phyloP scores from a whole-genome alignment of 306 rosid species.

The Lablab purpureus region DNA sequence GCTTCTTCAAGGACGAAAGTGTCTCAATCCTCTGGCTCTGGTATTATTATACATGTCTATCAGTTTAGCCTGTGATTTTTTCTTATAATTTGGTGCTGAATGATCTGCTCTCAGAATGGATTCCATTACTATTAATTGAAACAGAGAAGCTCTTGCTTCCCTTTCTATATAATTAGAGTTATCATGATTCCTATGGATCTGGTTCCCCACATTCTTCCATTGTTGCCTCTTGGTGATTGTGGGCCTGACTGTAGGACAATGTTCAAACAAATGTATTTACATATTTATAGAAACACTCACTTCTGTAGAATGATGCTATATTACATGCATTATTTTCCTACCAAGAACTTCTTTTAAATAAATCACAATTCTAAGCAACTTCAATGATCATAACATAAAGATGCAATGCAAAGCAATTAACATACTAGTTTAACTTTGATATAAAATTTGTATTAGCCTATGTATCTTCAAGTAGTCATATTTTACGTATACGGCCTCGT shows the following conservation, averaged over 20 bases:
- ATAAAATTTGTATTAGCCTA: too few species aligned
- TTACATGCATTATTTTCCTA: neutral
- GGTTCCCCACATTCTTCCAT: neutral
- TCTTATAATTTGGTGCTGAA: slow-evolving; percentile 14
- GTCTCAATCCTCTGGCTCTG: slow-evolving; percentile 74
- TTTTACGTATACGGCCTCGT: too few species aligned
- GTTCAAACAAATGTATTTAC: neutral
- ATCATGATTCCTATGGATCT: neutral
- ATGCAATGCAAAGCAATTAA: neutral
- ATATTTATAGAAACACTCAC: neutral
- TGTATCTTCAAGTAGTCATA: too few species aligned
- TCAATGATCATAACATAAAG: neutral
- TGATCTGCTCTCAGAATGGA: slow-evolving; percentile 27
- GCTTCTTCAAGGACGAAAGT: slow-evolving; percentile 59
- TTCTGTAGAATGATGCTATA: neutral
- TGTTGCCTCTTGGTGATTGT: neutral
- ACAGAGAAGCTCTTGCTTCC: neutral
- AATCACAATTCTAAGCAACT: neutral
- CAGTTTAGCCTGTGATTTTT: slow-evolving; percentile 11
- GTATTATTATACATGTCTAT: slow-evolving; percentile 53
- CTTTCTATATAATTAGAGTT: slow-evolving; percentile 16
- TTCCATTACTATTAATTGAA: neutral
- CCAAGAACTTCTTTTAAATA: neutral
- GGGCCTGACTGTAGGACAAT: neutral
- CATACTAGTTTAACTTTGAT: neutral